Base-by-base conservation (phyloP, 306 rosid species). In the Cicer cuneatum region DNA sequence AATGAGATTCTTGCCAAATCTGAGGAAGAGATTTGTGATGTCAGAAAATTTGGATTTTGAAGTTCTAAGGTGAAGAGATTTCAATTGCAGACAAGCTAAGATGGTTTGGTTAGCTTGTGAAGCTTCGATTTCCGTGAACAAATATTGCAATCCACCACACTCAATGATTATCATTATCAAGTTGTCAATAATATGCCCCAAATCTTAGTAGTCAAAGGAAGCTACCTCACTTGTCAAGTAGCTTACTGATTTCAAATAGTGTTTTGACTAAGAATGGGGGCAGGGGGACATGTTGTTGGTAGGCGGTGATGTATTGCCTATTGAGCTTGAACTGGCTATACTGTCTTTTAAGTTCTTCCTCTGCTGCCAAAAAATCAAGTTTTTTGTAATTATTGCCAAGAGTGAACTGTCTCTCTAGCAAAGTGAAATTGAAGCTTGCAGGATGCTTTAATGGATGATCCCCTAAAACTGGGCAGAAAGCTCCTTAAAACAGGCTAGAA, bases 11-110 rank as follows among this genome's bases (percentile, higher is more conserved):
- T 7, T 83, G 84, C 74, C 42, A 45, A 74, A 92, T 83, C 66
- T 6, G 13, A 24, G 93, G 96, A 64, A 88, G 88, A n/a, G 58
- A 77, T 8, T 92, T 92, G 19, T 88, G 46, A 16, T 74, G 86
- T 8, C 66, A 47, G 71, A 92, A 87, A 39, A 76, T 43, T 58
- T 38, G 67, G 59, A 92, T 60, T 87, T 90, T 13, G 74, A 81
- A 47, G 79, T 76, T 69, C 57, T 83, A 10, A 85, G 83, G 53
- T 78, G 78, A 51, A 90, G 78, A 68, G 63, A 74, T 60, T 85
- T 78, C 65, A 92, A 75, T 45, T 88, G 66, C 2, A 73, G 80
- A 77, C 96, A 89, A 61, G 88, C 92, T 0, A 81, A 49, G 53
- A 88, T 88, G 73, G 83, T 69, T 10, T 19, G 33, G 61, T 19